Evolutionary conservation across 345 rosid genomes (phyloP), one percentile per base, ranked within the genome.

Genomic region (Diplotaxis tenuifolia): DNA sequence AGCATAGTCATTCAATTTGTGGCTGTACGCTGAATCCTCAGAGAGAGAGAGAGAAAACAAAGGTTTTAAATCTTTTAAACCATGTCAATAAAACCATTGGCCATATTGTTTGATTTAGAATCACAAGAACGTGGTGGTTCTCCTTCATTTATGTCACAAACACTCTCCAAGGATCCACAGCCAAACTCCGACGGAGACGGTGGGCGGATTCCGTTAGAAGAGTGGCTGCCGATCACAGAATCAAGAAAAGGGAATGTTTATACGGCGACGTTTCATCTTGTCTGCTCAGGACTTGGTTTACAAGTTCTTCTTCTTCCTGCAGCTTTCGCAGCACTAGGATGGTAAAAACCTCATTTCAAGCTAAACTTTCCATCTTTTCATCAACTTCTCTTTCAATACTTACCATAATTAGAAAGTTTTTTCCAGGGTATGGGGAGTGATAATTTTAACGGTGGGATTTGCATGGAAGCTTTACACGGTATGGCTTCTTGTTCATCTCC

Each of bases 161-260:
- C 36, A 25, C 63, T 64, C 27, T 38, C 79, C 70, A 62, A 49
- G 60, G 38, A 62, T 69, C 72, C 76, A 5, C 55, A 14, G 50
- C 19, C 71, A n/a, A 58, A 25, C 66, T 70, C 80, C 72, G 72
- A 38, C 75, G 79, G 70, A 0, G 61, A 70, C 57, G 75, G 28
- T 25, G 62, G 53, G 11, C 0, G 56, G 71, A 19, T 70, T 59
- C 80, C 80, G 74, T 14, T 71, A 29, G 77, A 78, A 23, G 76
- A 67, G 36, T 94, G 98, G 98, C 87, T 94, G 29, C 97, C 97
- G 0, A 91, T 93, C 69, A 93, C 97, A 2, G 94, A 91, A 78
- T 93, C 98, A 0, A 73, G 96, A 61, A 91, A 93, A 56, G 97
- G 97, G 5, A 93, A 91, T 65, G 81, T 88, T 6, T 86, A 67